A percentile compares a stretch with the other conserved stretches of the same genome.
These are phyloP conservation scores for Myxozyma kluyveri DNA, from an alignment of 805 yeast species.

Conservation along the genomic window DNA sequence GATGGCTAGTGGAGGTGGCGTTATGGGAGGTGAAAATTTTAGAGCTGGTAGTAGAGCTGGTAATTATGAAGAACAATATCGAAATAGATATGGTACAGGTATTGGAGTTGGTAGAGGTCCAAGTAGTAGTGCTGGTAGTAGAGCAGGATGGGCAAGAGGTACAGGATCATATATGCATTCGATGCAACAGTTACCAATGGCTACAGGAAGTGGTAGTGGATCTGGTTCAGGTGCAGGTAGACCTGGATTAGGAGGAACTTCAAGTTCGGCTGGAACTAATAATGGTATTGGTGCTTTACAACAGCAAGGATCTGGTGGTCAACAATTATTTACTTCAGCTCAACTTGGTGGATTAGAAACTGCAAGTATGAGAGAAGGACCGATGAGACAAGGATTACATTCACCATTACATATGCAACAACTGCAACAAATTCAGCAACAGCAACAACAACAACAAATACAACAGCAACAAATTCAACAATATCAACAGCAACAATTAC, in stretches of 20 bases:
- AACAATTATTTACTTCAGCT: conserved; percentile 39
- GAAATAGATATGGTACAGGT: not conserved
- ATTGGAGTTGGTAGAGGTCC: not conserved
- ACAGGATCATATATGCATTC: not conserved
- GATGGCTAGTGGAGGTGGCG: not conserved
- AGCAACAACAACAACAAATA: conserved; percentile 2
- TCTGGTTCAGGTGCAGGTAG: conserved; percentile 40
- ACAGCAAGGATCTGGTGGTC: conserved; percentile 15
- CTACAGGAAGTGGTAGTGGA: not conserved
- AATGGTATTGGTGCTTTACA: not conserved
- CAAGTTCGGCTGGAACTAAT: no score
- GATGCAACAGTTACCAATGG: conserved; percentile 1
- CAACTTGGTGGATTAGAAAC: conserved; percentile 44
- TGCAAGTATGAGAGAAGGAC: conserved; percentile 32
- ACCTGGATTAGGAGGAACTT: no score
- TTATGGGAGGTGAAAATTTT: not conserved
- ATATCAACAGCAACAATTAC: not conserved
- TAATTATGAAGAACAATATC: no score
- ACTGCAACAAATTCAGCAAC: not conserved
- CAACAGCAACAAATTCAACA: not conserved
- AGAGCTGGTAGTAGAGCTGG: not conserved
- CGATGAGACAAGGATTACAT: not conserved
- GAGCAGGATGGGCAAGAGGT: not conserved
- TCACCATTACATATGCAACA: not conserved
- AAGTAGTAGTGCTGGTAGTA: not conserved